These are phyloP conservation scores for Anthostomella pinea DNA, from an alignment of 2,329 filamentous ascomycete genomes.

Conservation along the genomic window DNA sequence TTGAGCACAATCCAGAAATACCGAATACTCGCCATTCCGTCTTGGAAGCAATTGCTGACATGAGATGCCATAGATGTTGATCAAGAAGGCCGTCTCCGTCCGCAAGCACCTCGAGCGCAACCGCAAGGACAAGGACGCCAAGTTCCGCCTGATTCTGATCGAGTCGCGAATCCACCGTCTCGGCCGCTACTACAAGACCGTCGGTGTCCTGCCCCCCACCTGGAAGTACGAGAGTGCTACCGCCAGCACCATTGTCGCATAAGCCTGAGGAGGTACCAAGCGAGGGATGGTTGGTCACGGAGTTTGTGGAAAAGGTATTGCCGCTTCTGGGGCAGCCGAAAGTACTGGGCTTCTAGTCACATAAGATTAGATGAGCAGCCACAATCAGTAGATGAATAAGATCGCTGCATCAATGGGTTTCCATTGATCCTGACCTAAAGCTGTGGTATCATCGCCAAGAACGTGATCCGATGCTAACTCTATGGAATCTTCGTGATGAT, in stretches of 20 bases:
- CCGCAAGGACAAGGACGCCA: conserved; percentile 99
- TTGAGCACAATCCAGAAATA: not conserved
- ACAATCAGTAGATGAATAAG: conserved; percentile 20
- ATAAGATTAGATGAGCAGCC: conserved; percentile 17
- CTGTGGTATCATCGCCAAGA: conserved; percentile 30
- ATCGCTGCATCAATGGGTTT: conserved; percentile 8
- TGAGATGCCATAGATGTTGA: conserved; percentile 49
- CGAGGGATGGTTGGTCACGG: conserved; percentile 30
- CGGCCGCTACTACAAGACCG: conserved; percentile 99
- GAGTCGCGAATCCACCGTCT: conserved; percentile 99
- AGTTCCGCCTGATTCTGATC: conserved; percentile 99
- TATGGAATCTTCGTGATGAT: too few relatives aligned
- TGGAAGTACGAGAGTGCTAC: conserved; percentile 99
- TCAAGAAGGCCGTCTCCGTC: conserved; percentile 99
- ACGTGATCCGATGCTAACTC: too few relatives aligned
- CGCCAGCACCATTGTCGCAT: conserved; percentile 89
- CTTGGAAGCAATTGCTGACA: conserved; percentile 5
- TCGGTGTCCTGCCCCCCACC: conserved; percentile 78
- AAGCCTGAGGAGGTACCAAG: conserved; percentile 43
- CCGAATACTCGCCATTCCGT: too few relatives aligned
- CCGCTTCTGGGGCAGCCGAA: conserved; percentile 27
- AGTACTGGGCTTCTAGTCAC: conserved; percentile 20
- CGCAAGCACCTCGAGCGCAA: conserved; percentile 99
- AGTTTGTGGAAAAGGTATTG: conserved; percentile 34
- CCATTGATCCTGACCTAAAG: too few relatives aligned